These are phyloP conservation scores for Aphanomyces stellatus DNA, from an alignment of 352 stramenopile genomes.

Conservation along the genomic window DNA sequence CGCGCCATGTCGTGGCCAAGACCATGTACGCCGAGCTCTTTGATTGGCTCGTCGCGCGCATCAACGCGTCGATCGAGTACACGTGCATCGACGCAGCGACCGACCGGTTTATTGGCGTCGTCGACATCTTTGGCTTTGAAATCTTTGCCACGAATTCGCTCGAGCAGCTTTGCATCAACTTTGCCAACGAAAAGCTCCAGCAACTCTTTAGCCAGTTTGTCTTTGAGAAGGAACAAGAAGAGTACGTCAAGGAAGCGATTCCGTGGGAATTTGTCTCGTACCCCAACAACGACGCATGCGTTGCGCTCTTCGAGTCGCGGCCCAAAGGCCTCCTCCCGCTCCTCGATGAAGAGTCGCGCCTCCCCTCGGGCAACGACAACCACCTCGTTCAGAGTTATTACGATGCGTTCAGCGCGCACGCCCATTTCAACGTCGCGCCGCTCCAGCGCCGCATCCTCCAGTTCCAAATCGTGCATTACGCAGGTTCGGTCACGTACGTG, in stretches of 20 bases:
- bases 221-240: conserved; percentile 53
- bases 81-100: conserved; percentile 19
- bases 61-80: conserved; percentile 87
- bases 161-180: conserved; percentile 96
- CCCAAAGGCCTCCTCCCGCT: conserved; percentile 30
- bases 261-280: conserved; percentile 76
- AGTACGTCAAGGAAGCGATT: conserved; percentile 60
- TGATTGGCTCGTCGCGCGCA: conserved; percentile 89
- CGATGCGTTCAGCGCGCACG: conserved; percentile 35
- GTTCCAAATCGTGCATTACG: conserved; percentile 11
- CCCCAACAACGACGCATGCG: conserved; percentile 64
- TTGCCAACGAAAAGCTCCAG: conserved; percentile 90
- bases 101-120: conserved; percentile 59
- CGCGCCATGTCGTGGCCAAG: conserved; percentile 90
- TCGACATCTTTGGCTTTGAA: conserved; percentile 89
- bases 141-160: conserved; percentile 86
- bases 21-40: conserved; percentile 94
- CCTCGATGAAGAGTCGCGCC: conserved; percentile 31
- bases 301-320: conserved; percentile 52
- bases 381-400: conserved; percentile 22
- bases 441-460: conserved; percentile 8
- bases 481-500: neutral
- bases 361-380: conserved; percentile 22
- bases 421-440: conserved; percentile 21
- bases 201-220: conserved; percentile 80